Conservation (phyloP, 2,329 filamentous ascomycete species). For the Chaetomium olivaceum region DNA sequence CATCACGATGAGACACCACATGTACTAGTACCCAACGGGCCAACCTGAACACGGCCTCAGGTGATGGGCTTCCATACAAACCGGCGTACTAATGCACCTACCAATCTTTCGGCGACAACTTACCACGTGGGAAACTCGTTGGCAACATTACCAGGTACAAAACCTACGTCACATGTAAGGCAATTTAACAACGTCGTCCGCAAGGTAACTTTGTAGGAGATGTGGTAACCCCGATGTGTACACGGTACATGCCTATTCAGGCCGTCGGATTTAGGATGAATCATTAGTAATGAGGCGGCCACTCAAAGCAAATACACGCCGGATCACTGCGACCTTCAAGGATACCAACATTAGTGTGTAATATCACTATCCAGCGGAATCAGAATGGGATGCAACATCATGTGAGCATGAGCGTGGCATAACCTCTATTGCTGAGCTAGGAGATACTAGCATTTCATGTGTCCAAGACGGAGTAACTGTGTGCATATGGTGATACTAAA, state of each 20-base stretch:
- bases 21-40: neutral
- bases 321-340: too few species aligned
- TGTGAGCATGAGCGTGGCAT: too few species aligned
- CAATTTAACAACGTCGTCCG: neutral
- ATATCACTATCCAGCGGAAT: too few species aligned
- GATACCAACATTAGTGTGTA: neutral
- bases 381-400: too few species aligned
- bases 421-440: too few species aligned
- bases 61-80: neutral
- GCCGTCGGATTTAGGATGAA: neutral
- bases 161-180: neutral
- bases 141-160: neutral
- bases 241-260: neutral
- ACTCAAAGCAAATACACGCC: neutral
- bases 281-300: neutral
- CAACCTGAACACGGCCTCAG: neutral
- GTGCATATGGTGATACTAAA: neutral
- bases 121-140: slow-evolving; percentile 1
- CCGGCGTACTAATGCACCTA: neutral
- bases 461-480: too few species aligned
- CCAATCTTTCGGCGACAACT: neutral
- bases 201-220: neutral
- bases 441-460: neutral
- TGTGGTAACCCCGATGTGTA: neutral
- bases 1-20: neutral